Evolutionary conservation across 306 rosid species (phyloP).

Genomic region (Gleditsia sinensis): DNA sequence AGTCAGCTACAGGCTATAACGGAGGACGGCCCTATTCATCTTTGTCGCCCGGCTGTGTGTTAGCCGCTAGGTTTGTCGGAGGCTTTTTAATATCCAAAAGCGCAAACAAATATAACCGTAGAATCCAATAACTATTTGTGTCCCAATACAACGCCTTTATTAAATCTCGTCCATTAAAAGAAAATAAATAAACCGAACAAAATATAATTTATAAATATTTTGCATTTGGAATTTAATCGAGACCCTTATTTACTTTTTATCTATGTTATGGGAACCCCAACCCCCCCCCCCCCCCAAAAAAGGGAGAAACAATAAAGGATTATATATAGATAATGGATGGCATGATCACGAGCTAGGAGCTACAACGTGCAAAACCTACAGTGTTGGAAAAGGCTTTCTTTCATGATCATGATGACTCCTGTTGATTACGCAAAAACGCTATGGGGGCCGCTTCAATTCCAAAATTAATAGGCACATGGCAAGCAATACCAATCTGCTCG

Average conservation of each 20-base stretch:
- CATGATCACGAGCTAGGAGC: conserved; percentile 37
- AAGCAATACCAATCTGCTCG: conserved; percentile 30
- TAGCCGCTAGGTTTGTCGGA: conserved; percentile 51
- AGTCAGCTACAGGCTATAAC: conserved; percentile 46
- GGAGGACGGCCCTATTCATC: conserved; percentile 46
- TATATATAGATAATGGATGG: conserved; percentile 30
- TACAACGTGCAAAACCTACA: conserved; percentile 33
- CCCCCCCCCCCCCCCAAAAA: neutral
- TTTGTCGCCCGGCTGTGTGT: conserved; percentile 71
- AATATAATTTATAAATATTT: no score
- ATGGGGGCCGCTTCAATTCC: conserved; percentile 33
- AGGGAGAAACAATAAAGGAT: conserved; percentile 12
- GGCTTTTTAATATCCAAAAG: conserved; percentile 16
- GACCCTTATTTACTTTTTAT: neutral
- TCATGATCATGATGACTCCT: conserved; percentile 36
- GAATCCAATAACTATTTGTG: no score
- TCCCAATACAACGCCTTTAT: no score
- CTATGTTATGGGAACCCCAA: conserved; percentile 3
- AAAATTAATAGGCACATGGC: conserved; percentile 41
- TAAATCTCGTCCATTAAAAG: no score
- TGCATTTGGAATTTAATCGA: no score
- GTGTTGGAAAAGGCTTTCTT: conserved; percentile 42
- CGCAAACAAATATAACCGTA: neutral
- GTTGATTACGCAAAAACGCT: conserved; percentile 35
- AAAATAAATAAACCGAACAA: no score